Evolutionary conservation across 495 filamentous ascomycete species (phyloP), one percentile per base, ranked within the genome.

Genomic region (Aspergillus conjunctus): DNA sequence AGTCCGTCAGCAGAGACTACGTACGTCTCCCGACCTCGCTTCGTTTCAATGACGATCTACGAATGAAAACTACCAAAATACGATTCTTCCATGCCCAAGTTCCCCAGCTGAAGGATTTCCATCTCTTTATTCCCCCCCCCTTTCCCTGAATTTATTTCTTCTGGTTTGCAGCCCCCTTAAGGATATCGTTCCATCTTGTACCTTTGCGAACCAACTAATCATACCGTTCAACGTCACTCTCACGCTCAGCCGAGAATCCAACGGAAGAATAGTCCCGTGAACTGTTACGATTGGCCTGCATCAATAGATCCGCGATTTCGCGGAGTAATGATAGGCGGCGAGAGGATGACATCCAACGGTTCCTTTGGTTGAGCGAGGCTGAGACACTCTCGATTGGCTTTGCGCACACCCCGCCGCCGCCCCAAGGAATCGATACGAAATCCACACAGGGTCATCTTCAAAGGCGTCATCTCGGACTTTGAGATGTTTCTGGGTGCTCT

Each of bases 1-100:
- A 30, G 48, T 32, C 54, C n/a, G 44, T 43, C 49, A 22, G 15
- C 22, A 57, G 26, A 26, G 41, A 57, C 33, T 31, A 32, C 44
- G 15, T 33, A 20, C n/a, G 51, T 18, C 53, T 55, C 34, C 53
- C 37, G 53, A 54, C 33, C 41, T 54, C 51, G 51, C 51, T 54
- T 39, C 33, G 51, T 41, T 21, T 41, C 34, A 32, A 22, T 21
- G 11, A n/a, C 22, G 39, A 56, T 56, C 54, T 56, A 21, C 54
- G 44, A 56, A 33, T 46, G 22, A n/a, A 37, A 41, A 39, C 52
- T n/a, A 26, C 11, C 39, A 17, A 17, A 10, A 20, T 48, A 20
- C 44, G 17, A 48, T 22, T 48, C n/a, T 22, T 48, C n/a, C 22
- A 4, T 48, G n/a, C 31, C 32, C 39, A n/a, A 20, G 34, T 44